A percentile compares a stretch with the other conserved stretches of the same genome.
Evolutionary conservation across 2,329 filamentous ascomycete species (phyloP).

Genomic region (Alternaria atra): DNA sequence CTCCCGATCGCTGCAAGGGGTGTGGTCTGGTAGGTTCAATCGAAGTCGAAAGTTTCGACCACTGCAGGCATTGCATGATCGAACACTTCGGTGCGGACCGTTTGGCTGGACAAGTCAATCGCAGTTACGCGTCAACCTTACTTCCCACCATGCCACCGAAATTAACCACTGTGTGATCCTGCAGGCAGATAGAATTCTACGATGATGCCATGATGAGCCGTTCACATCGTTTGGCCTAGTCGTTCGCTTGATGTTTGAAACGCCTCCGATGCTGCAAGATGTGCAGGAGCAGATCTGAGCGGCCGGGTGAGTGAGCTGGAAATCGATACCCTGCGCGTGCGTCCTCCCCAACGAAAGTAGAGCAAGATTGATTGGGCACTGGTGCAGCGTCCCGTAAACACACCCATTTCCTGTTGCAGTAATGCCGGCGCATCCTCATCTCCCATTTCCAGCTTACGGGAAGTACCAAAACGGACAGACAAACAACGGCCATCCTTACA

Average conservation of each 20-base stretch:
- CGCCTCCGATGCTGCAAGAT: conserved; percentile 1
- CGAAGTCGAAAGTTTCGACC: neutral
- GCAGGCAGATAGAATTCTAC: neutral
- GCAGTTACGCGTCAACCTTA: conserved; percentile 4
- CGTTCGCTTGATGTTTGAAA: conserved; percentile 1
- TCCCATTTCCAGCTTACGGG: conserved; percentile 1
- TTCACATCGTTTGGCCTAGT: neutral
- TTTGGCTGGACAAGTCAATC: conserved; percentile 1
- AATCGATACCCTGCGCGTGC: neutral
- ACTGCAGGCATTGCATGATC: conserved; percentile 3
- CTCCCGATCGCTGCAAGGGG: conserved; percentile 3
- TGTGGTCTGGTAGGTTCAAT: conserved; percentile 1
- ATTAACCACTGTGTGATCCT: neutral
- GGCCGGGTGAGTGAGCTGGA: neutral
- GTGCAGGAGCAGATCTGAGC: conserved; percentile 2
- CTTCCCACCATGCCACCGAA: neutral
- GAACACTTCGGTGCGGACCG: conserved; percentile 7
- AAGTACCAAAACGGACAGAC: neutral
- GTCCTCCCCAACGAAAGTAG: neutral
- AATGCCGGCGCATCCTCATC: neutral
- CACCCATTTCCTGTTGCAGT: neutral
- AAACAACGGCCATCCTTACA: conserved; percentile 2
- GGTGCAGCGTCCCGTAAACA: neutral
- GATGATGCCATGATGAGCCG: conserved; percentile 5
- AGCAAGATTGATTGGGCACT: conserved; percentile 1